Conservation (phyloP, 805 yeast species). For the Ogataea paraovalis region DNA sequence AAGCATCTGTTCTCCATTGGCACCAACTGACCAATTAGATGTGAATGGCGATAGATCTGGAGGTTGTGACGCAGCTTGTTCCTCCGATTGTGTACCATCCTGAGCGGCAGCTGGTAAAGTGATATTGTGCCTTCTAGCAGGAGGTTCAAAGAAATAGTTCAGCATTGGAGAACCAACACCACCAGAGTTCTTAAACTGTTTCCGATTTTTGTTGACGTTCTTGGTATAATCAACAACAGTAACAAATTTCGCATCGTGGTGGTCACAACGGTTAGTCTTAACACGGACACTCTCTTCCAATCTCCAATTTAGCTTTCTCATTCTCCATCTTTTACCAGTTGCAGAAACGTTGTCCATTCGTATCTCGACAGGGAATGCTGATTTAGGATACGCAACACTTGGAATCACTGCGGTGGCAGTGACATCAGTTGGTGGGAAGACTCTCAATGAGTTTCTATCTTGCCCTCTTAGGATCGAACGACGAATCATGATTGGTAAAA, state of each 20-base stretch:
- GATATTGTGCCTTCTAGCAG: slow-evolving; percentile 13
- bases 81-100: neutral
- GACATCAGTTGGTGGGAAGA: slow-evolving; percentile 93
- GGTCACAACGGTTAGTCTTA: slow-evolving; percentile 51
- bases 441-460: slow-evolving; percentile 80
- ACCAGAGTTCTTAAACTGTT: slow-evolving; percentile 25
- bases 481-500: slow-evolving; percentile 65
- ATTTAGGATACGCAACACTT: slow-evolving; percentile 82
- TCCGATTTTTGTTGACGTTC: slow-evolving; percentile 23
- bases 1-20: slow-evolving; percentile 5
- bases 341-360: slow-evolving; percentile 68
- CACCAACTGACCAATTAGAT: slow-evolving; percentile 26
- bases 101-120: neutral
- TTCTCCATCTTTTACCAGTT: slow-evolving; percentile 75
- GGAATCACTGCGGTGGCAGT: slow-evolving; percentile 87
- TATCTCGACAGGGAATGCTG: slow-evolving; percentile 79
- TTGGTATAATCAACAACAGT: slow-evolving; percentile 39
- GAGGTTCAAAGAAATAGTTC: slow-evolving; percentile 27
- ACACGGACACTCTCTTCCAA: slow-evolving; percentile 79
- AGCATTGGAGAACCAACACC: slow-evolving; percentile 24
- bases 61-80: slow-evolving; percentile 3
- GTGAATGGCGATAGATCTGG: slow-evolving; percentile 24
- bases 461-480: slow-evolving; percentile 79
- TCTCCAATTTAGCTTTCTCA: slow-evolving; percentile 86
- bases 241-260: slow-evolving; percentile 50